Base-by-base conservation (phyloP, 2,329 filamentous ascomycete species). In the Aureobasidium sp. region DNA sequence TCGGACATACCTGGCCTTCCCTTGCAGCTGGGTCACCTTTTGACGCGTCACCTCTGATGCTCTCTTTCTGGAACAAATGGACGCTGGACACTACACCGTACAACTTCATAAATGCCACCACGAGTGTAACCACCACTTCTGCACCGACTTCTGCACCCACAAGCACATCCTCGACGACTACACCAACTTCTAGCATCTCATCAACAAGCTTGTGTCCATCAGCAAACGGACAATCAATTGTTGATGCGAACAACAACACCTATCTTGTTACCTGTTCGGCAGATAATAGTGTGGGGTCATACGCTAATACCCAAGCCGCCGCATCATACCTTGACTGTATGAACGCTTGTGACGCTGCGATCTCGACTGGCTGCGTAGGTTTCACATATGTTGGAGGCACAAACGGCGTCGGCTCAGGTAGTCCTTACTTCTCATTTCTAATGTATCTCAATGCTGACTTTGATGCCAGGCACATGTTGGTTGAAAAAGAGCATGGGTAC, bases 1-100 rank as follows among this genome's bases (percentile, higher is more conserved):
- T 76, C n/a, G 70, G 68, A 8, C 77, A 79, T 63, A 71, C 73
- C 47, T 79, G 77, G 77, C 75, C 76, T 2, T 75, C 70, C 27
- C 67, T 36, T 32, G 39, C 63, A 51, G n/a, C 23, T 26, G 37
- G 53, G 39, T 26, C 64, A 44, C 51, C n/a, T 27, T 66, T 61
- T 32, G 59, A 68, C 29, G 68, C 64, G 10, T 68, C 68, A 26
- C 64, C 63, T 36, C 26, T 68, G 26, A 62, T 68, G 32, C 64
- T 68, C 32, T 63, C 67, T 1, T 70, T 68, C 52, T 70, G 67
- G 56, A 63, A 63, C 15, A 63, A 62, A 20, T 66, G 66, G 46
- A 71, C 66, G 2, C 61, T 68, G 2, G 61, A 56, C 44, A 46
- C 44, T 12, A 47, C 60, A 7, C 48, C 60, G 65, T 69, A 51